Base-by-base conservation (phyloP, 2,329 filamentous ascomycete genomes). In the Penicillium griseofulvum region DNA sequence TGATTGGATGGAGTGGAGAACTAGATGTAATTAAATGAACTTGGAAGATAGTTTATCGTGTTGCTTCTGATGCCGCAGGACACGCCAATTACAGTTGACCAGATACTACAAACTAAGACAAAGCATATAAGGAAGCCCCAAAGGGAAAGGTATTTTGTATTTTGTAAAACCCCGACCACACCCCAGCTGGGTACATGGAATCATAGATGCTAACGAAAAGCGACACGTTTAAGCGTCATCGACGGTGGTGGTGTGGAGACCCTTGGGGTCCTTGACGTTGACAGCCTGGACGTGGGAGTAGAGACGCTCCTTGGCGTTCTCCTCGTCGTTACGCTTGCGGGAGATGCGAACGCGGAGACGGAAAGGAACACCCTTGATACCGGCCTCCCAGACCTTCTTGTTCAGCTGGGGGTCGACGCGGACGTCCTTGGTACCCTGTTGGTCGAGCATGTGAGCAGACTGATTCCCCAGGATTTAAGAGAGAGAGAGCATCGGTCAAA, bases 361-460 rank as follows among this genome's bases (percentile, higher is more conserved):
- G 89, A 88, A 97, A 70, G 93, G 91, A 69, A 97, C 92, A 75
- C 94, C 95, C 90, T 97, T 99, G 85, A 99, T 87, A 80, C 94
- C 94, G 76, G 88, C 84, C 83, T 99, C 94, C 94, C 94, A 99
- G 79, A 99, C 93, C 87, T 99, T 97, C 90, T 99, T 99, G 89
- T 99, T 99, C 76, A 99, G 83, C 83, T 94, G 89, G 75, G 94
- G 94, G 86, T 99, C 94, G 76, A 99, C 82, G 73, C 94, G 94
- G 82, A 99, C 94, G 78, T 99, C 94, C 74, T 85, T 81, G 81
- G 94, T 99, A 77, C 93, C 93, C 94, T 99, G 70, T 57, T 44
- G 38, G 33, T 45, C 33, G 49, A 46, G 45, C 14, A 34, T 37
- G 42, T 57, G 42, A 59, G 54, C 46, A 4, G 16, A 24, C 31